phyloP scores from a whole-genome alignment of 352 stramenopile species.

The Globisporangium carolinianum region DNA sequence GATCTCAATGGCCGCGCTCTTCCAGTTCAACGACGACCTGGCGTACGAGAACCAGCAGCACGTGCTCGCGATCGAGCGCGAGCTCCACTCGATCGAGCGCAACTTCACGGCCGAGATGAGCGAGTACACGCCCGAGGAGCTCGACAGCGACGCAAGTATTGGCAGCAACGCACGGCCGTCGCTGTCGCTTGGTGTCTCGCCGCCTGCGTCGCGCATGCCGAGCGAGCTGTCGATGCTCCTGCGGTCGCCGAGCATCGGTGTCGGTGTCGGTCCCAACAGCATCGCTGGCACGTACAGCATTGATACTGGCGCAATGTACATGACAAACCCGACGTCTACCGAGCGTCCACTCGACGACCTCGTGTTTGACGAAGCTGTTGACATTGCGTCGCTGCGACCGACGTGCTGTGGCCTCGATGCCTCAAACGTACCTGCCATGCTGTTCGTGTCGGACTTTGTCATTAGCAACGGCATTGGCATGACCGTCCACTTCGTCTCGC shows the following conservation, averaged over 20 bases:
- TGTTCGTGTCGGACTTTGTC: slow-evolving; percentile 66
- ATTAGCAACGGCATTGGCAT: slow-evolving; percentile 59
- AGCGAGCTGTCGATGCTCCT: slow-evolving; percentile 32
- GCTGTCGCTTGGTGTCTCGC: slow-evolving; percentile 12
- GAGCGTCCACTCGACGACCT: slow-evolving; percentile 9
- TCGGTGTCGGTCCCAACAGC: no score
- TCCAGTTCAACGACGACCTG: slow-evolving; percentile 75
- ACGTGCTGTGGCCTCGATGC: slow-evolving; percentile 27
- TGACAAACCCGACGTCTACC: slow-evolving; percentile 10
- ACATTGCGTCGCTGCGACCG: slow-evolving; percentile 2
- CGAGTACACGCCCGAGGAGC: slow-evolving; percentile 18
- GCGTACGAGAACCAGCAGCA: slow-evolving; percentile 61
- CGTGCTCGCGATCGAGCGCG: slow-evolving; percentile 43
- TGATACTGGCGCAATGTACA: slow-evolving; percentile 5
- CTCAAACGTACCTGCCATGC: slow-evolving; percentile 45
- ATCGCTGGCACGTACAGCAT: not conserved
- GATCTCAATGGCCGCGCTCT: slow-evolving; percentile 52
- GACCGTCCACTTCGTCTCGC: slow-evolving; percentile 47
- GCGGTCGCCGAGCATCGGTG: slow-evolving; percentile 5
- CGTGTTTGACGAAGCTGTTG: slow-evolving; percentile 10
- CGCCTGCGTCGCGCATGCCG: slow-evolving; percentile 10
- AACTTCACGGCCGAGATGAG: slow-evolving; percentile 57
- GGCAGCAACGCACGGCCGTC: not conserved
- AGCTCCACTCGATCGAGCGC: slow-evolving; percentile 55
- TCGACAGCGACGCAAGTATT: slow-evolving; percentile 5